A percentile compares a stretch with the other conserved stretches of the same genome.
Conservation (phyloP, 257 asterid species). For the Ilex asprella region DNA sequence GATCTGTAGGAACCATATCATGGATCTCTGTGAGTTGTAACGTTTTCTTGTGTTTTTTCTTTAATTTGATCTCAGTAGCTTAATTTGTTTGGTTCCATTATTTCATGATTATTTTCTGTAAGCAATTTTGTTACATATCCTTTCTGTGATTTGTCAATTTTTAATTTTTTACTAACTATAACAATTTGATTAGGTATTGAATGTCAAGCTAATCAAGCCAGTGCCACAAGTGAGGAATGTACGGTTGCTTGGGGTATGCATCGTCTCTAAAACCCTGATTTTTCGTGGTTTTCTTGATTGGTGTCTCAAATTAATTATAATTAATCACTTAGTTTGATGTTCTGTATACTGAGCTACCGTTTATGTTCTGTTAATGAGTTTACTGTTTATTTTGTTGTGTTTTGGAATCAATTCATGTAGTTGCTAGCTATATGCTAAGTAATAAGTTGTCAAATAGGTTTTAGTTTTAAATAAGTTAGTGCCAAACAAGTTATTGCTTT, state of each 20-base stretch:
- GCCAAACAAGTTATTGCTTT: too few species aligned
- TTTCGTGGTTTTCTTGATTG: neutral
- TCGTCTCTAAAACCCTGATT: neutral
- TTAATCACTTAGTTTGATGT: too few species aligned
- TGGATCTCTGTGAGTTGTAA: conserved; percentile 84
- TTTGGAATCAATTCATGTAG: too few species aligned
- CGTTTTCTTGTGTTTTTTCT: neutral
- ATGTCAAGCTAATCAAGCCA: conserved; percentile 98
- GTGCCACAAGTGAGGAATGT: conserved; percentile 97
- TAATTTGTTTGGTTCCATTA: too few species aligned
- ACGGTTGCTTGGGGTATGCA: conserved; percentile 97
- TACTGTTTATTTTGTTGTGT: neutral
- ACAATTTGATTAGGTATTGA: conserved; percentile 56
- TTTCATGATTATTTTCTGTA: too few species aligned
- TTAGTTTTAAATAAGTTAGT: too few species aligned
- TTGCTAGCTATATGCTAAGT: too few species aligned
- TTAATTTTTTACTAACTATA: neutral
- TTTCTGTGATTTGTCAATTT: too few species aligned
- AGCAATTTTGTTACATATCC: too few species aligned
- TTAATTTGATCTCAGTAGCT: neutral
- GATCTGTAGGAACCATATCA: conserved; percentile 88
- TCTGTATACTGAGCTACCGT: too few species aligned
- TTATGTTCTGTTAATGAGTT: neutral
- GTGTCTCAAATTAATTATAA: neutral
- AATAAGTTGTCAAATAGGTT: too few species aligned